A percentile compares a stretch with the other conserved stretches of the same genome.
Evolutionary conservation across 306 rosid species (phyloP).

Genomic region (Quillaja saponaria): DNA sequence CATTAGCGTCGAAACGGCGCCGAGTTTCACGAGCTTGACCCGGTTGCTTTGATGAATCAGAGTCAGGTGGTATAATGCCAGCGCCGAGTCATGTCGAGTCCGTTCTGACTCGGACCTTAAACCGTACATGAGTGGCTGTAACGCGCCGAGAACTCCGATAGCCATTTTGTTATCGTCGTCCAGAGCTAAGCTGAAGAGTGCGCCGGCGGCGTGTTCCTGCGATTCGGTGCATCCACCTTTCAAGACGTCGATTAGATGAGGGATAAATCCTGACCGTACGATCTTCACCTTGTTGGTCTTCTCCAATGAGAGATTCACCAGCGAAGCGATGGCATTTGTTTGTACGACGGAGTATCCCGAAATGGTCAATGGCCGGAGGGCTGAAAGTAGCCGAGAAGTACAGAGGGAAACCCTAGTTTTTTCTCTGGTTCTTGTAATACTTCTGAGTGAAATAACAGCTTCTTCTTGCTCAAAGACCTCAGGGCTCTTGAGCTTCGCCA

Average conservation of each 20-base stretch:
- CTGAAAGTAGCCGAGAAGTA: constrained; percentile 49
- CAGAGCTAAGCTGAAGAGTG: constrained; percentile 75
- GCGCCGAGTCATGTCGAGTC: constrained; percentile 76
- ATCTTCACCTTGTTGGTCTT: constrained; percentile 79
- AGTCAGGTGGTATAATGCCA: constrained; percentile 74
- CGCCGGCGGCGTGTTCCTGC: constrained; percentile 98
- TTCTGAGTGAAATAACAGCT: constrained; percentile 55
- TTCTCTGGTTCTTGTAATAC: constrained; percentile 56
- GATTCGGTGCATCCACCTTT: constrained; percentile 63
- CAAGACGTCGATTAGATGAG: constrained; percentile 62
- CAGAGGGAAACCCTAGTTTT: constrained; percentile 62
- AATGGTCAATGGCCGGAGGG: constrained; percentile 40
- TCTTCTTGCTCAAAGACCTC: constrained; percentile 75
- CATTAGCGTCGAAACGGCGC: constrained; percentile 55
- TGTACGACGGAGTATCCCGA: constrained; percentile 70
- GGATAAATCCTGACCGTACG: constrained; percentile 77
- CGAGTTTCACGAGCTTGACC: constrained; percentile 71
- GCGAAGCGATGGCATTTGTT: constrained; percentile 69
- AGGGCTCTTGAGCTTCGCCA: constrained; percentile 49
- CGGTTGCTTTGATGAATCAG: constrained; percentile 79
- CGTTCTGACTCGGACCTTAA: constrained; percentile 71
- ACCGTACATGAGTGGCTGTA: constrained; percentile 77
- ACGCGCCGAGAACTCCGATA: constrained; percentile 78
- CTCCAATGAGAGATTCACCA: constrained; percentile 84
- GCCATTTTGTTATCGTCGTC: constrained; percentile 93